These are phyloP conservation scores for Mariannaea elegans DNA, from an alignment of 2,329 filamentous ascomycete genomes.

Conservation along the genomic window DNA sequence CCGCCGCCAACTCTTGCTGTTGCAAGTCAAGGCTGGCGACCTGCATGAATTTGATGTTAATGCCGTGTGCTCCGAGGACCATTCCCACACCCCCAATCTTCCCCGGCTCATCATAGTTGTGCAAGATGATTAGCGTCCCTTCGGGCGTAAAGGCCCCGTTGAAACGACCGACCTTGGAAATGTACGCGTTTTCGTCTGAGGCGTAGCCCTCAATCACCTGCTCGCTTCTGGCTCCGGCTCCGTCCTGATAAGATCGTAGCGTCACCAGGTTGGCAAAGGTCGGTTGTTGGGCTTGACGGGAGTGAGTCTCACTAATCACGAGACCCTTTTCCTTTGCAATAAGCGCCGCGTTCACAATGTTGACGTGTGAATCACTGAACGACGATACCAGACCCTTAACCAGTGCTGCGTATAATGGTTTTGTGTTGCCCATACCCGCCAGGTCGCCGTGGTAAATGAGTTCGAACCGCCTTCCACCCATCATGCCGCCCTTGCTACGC, in stretches of 20 bases:
- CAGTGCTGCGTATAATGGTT: conserved; percentile 80
- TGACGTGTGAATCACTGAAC: conserved; percentile 76
- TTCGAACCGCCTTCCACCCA: conserved; percentile 75
- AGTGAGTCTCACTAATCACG: conserved; percentile 77
- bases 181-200: conserved; percentile 70
- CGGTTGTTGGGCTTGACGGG: conserved; percentile 66
- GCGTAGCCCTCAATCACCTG: conserved; percentile 73
- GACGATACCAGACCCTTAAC: conserved; percentile 78
- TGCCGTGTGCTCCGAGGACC: conserved; percentile 71
- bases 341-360: conserved; percentile 83
- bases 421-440: conserved; percentile 75
- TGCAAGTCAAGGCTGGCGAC: conserved; percentile 63
- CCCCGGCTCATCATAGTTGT: conserved; percentile 83
- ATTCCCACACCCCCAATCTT: conserved; percentile 84
- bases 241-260: conserved; percentile 61
- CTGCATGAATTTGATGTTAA: conserved; percentile 86
- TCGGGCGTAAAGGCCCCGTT: conserved; percentile 77
- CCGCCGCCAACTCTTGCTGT: conserved; percentile 22
- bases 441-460: conserved; percentile 81
- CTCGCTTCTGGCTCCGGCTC: conserved; percentile 39
- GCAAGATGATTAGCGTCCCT: conserved; percentile 78
- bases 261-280: conserved; percentile 78
- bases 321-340: conserved; percentile 82
- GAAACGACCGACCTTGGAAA: conserved; percentile 78
- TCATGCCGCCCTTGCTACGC: conserved; percentile 51